Percentiles rank a stretch among this genome's conserved stretches.
phyloP scores from a whole-genome alignment of 345 rosid genomes.

The Salix arbutifolia region DNA sequence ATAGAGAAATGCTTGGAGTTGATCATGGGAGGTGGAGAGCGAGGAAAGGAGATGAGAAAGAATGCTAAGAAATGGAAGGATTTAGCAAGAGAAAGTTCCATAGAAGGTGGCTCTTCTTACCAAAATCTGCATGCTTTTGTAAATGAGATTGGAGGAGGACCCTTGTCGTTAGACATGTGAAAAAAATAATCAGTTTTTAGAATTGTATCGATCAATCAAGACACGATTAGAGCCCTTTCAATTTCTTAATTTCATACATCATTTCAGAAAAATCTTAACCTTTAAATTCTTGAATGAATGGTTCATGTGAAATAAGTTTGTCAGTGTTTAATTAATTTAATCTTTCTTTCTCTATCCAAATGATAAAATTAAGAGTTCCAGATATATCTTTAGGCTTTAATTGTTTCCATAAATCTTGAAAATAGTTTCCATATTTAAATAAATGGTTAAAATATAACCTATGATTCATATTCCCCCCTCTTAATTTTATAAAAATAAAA shows the following conservation, averaged over 20 bases:
- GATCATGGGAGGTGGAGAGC: conserved; percentile 31
- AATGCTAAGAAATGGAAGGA: conserved; percentile 35
- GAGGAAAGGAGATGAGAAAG: conserved; percentile 21
- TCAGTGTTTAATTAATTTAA: no score
- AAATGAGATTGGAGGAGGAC: conserved; percentile 7
- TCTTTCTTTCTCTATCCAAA: no score
- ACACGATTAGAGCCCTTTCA: neutral
- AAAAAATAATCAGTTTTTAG: no score
- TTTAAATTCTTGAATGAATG: neutral
- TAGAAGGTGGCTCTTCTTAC: conserved; percentile 26
- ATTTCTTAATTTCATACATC: neutral
- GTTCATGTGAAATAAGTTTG: neutral
- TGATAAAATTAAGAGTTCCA: no score
- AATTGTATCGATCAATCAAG: neutral
- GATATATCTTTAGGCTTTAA: no score
- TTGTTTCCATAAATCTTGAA: no score
- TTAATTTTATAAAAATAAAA: no score
- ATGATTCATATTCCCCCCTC: no score
- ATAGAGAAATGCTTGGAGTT: conserved; percentile 29
- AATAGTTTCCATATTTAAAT: no score
- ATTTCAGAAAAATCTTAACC: neutral
- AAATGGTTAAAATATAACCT: no score
- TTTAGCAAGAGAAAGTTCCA: conserved; percentile 26
- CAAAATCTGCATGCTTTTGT: conserved; percentile 26
- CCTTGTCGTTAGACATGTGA: neutral